Base-by-base conservation (phyloP, 352 stramenopile species). In the Phytophthora nicotianae region DNA sequence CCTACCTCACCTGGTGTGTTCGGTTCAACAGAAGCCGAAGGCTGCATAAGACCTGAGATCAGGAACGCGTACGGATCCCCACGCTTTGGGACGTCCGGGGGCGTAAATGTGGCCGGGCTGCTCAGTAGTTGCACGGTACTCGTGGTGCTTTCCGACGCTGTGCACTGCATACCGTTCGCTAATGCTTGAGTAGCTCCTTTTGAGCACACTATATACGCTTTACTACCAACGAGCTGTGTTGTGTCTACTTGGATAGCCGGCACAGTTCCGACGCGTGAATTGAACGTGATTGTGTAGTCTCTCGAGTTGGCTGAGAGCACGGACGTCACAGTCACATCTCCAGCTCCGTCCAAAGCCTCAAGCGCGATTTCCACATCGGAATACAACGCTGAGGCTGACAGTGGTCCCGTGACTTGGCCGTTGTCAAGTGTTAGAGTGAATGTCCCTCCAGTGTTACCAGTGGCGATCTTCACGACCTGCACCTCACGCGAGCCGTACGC, bases 391-490 rank as follows among this genome's bases (percentile, higher is more conserved):
- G 72, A 75, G 37, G 71, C 73, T 5, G 75, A 53, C 20, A 95
- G 72, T 1, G 87, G 78, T 0, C 87, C 83, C 0, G 87, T 94
- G 4, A 73, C 46, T 17, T 71, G 55, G 5, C 60, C 70, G 4
- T 21, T 46, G 16, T 84, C 83, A 6, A 97, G 69, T 42, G 73
- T 62, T 6, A 97, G 51, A 19, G 77, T 95, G 50, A 97, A 98
- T 26, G 79, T 88, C 4, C 92, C 91, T 26, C 74, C 88, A 1
- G 88, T 90, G 24, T 91, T 90, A 2, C 72, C 65, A 8, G 62
- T 72, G n/a, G 81, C 78, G 8, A 97, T 79, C 65, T 97, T 96
- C 23, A 98, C 70, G 6, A 91, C 75, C 59, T 98, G 93, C 0
- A 93, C 72, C 33, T 91, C 82, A 2, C 53, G 63, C 0, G 49